Conservation (phyloP, 2,329 filamentous ascomycete genomes). For the Cladosporium sphaerospermum region DNA sequence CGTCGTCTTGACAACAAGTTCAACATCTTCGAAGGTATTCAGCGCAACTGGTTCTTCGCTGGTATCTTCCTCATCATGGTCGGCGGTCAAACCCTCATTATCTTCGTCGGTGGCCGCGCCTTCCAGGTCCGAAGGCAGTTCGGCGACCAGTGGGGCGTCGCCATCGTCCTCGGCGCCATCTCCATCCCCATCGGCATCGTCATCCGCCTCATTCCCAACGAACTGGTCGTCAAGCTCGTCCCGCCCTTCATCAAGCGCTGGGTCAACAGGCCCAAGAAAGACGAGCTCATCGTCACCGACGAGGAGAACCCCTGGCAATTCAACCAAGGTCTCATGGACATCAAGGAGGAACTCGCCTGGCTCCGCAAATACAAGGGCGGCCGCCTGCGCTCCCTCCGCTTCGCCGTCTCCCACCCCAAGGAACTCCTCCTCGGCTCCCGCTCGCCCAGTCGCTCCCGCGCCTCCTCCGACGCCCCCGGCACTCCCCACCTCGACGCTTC, state of each 20-base stretch:
- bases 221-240: conserved; percentile 44
- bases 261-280: conserved; percentile 33
- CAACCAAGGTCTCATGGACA: conserved; percentile 65
- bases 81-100: conserved; percentile 80
- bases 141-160: conserved; percentile 78
- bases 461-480: conserved; percentile 57
- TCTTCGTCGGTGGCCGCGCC: conserved; percentile 75
- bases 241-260: conserved; percentile 36
- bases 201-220: conserved; percentile 77
- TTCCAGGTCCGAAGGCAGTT: conserved; percentile 69
- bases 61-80: conserved; percentile 81
- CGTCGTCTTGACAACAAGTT: conserved; percentile 89
- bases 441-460: conserved; percentile 55
- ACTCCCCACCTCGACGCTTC: conserved; percentile 54
- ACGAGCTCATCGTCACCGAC: conserved; percentile 39
- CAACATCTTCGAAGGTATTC: conserved; percentile 89
- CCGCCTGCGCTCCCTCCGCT: conserved; percentile 73
- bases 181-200: conserved; percentile 78
- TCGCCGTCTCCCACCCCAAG: conserved; percentile 68
- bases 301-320: conserved; percentile 46
- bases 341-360: conserved; percentile 75
- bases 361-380: conserved; percentile 75
- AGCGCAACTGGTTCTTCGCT: conserved; percentile 82
- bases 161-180: conserved; percentile 73
- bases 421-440: conserved; percentile 60